Evolutionary conservation across 1,284 basidiomycete species (phyloP).

Genomic region (Marasmius fiardii): DNA sequence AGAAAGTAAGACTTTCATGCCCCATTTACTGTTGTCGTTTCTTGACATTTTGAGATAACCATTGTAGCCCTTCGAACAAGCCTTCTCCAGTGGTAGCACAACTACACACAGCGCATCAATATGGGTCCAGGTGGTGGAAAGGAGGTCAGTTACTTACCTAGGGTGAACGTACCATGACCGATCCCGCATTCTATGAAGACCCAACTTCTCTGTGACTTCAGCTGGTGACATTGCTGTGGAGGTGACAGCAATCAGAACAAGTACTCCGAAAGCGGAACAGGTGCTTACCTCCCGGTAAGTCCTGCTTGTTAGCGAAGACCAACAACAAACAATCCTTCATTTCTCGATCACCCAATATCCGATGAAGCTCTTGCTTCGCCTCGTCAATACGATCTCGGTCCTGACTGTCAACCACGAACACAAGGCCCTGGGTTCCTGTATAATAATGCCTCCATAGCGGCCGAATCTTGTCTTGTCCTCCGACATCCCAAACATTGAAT

Average conservation of each 20-base stretch:
- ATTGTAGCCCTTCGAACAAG: slow-evolving; percentile 92
- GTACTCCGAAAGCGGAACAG: slow-evolving; percentile 8
- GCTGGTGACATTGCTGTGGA: slow-evolving; percentile 93
- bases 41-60: slow-evolving; percentile 96
- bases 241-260: slow-evolving; percentile 9
- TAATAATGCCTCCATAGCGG: slow-evolving; percentile 98
- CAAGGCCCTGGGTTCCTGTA: slow-evolving; percentile 99
- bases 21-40: slow-evolving; percentile 66
- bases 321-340: slow-evolving; percentile 97
- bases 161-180: slow-evolving; percentile 99
- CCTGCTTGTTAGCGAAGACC: slow-evolving; percentile 99
- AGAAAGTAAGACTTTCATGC: slow-evolving; percentile 12
- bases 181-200: slow-evolving; percentile 93
- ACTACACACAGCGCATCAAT: slow-evolving; percentile 35
- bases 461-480: slow-evolving; percentile 98
- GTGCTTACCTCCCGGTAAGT: slow-evolving; percentile 89
- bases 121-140: slow-evolving; percentile 4
- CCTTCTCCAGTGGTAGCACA: slow-evolving; percentile 97
- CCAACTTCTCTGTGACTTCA: slow-evolving; percentile 97
- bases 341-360: slow-evolving; percentile 95
- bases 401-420: slow-evolving; percentile 91
- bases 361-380: slow-evolving; percentile 93
- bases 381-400: slow-evolving; percentile 96
- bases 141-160: slow-evolving; percentile 53
- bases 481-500: slow-evolving; percentile 99